Conservation (phyloP, 129 eudicot genomes). For the Lonicera japonica region DNA sequence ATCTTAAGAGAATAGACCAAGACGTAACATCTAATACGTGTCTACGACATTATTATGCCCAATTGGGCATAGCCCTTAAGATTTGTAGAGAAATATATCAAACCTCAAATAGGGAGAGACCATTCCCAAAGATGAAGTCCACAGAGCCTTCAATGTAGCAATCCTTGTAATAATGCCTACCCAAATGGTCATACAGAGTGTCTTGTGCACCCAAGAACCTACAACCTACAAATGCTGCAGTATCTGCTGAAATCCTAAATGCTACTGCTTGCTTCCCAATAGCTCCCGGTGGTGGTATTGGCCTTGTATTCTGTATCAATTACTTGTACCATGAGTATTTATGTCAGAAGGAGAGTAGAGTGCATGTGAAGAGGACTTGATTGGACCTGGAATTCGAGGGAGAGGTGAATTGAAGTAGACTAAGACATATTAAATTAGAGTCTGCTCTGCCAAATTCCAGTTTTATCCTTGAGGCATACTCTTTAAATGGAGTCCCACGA, state of each 20-base stretch:
- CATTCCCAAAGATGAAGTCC: constrained; percentile 95
- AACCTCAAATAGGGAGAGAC: constrained; percentile 87
- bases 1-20: too few relatives aligned
- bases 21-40: too few relatives aligned
- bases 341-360: neutral
- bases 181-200: constrained; percentile 81
- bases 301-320: constrained; percentile 74
- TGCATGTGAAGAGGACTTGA: neutral
- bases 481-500: too few relatives aligned
- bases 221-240: constrained; percentile 74
- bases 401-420: too few relatives aligned
- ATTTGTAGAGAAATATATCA: neutral
- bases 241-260: constrained; percentile 82
- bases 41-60: too few relatives aligned
- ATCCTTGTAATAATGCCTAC: constrained; percentile 90
- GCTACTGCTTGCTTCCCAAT: constrained; percentile 85
- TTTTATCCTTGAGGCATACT: too few relatives aligned
- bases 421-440: too few relatives aligned
- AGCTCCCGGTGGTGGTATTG: constrained; percentile 75
- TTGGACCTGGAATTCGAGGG: too few relatives aligned
- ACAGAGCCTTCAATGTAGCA: constrained; percentile 95
- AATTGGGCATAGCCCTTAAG: too few relatives aligned
- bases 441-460: too few relatives aligned
- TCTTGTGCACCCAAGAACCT: constrained; percentile 90
- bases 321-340: neutral